Percentiles rank a stretch among this genome's conserved stretches.
phyloP scores from a whole-genome alignment of 176 grass and related monocot species.

The Phoenix dactylifera region DNA sequence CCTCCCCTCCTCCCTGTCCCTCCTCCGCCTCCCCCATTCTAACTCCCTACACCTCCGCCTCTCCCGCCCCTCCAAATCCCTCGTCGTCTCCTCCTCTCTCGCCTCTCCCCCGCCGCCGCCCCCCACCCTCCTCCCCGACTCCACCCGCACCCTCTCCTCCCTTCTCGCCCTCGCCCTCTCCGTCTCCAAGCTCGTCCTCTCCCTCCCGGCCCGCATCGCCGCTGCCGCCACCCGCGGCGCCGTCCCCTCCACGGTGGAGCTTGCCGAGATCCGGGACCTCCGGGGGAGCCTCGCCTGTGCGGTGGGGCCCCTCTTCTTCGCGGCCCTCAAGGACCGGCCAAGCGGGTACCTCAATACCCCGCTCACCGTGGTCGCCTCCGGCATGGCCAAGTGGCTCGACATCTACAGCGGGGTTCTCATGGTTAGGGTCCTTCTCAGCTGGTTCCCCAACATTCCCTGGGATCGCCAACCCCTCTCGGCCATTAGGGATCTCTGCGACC shows the following conservation, averaged over 20 bases:
- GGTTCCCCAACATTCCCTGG: slow-evolving; percentile 30
- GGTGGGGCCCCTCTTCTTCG: slow-evolving; percentile 42
- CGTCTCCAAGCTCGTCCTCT: slow-evolving; percentile 1
- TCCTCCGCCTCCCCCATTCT: background rate
- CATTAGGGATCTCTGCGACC: slow-evolving; percentile 24
- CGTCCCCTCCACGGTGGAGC: slow-evolving; percentile 18
- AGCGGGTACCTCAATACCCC: slow-evolving; percentile 1
- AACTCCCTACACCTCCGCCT: background rate
- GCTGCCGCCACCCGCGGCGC: slow-evolving; percentile 15
- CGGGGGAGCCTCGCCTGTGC: slow-evolving; percentile 20
- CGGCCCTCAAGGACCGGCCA: background rate
- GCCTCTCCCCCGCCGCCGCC: background rate
- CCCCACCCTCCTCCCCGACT: slow-evolving; percentile 7
- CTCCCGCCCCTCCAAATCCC: background rate
- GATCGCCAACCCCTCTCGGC: slow-evolving; percentile 21
- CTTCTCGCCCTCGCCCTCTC: slow-evolving; percentile 12
- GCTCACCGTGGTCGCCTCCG: background rate
- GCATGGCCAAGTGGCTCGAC: slow-evolving; percentile 18
- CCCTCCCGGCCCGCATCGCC: slow-evolving; percentile 14
- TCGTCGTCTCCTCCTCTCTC: slow-evolving; percentile 1
- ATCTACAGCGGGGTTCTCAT: slow-evolving; percentile 14
- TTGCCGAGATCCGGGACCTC: slow-evolving; percentile 38
- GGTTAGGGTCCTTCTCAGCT: slow-evolving; percentile 25
- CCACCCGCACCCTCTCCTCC: slow-evolving; percentile 8
- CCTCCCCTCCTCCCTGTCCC: background rate